These are phyloP conservation scores for Nigrospora oryzae DNA, from an alignment of 2,329 filamentous ascomycete species.

Conservation along the genomic window DNA sequence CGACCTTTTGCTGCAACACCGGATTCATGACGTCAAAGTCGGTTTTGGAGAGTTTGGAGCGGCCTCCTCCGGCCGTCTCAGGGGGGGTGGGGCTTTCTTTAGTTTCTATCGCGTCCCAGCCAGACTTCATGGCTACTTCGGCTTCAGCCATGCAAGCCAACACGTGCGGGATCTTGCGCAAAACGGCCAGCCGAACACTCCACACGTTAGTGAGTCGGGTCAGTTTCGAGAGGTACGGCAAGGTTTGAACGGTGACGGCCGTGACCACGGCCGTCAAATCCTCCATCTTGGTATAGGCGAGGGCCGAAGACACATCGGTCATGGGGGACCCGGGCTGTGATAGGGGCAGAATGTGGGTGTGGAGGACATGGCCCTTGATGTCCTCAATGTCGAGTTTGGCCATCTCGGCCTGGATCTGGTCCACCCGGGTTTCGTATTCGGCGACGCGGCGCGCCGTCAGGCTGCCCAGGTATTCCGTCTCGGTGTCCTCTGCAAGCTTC, in stretches of 20 bases:
- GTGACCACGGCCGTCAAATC: constrained; percentile 88
- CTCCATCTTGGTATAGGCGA: constrained; percentile 63
- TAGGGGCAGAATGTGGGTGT: constrained; percentile 63
- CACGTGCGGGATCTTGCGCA: constrained; percentile 65
- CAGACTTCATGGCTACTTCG: constrained; percentile 55
- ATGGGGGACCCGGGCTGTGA: constrained; percentile 43
- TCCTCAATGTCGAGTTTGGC: constrained; percentile 71
- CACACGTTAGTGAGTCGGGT: constrained; percentile 67
- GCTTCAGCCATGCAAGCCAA: constrained; percentile 58
- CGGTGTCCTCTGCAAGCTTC: constrained; percentile 21
- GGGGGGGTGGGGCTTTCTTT: constrained; percentile 6
- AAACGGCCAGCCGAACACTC: constrained; percentile 66
- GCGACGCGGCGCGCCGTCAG: constrained; percentile 56
- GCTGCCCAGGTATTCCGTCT: constrained; percentile 56
- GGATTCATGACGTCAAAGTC: constrained; percentile 51
- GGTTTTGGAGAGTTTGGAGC: constrained; percentile 26
- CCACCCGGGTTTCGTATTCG: constrained; percentile 63
- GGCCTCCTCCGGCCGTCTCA: neutral
- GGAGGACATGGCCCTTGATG: constrained; percentile 79
- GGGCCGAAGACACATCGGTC: constrained; percentile 30
- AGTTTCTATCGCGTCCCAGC: constrained; percentile 53
- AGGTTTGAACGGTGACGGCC: constrained; percentile 78
- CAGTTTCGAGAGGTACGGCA: constrained; percentile 72
- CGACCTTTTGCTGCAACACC: constrained; percentile 61
- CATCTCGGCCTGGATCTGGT: constrained; percentile 63